These are phyloP conservation scores for Gentiana macrophylla DNA, from an alignment of 257 asterid species.

Conservation along the genomic window DNA sequence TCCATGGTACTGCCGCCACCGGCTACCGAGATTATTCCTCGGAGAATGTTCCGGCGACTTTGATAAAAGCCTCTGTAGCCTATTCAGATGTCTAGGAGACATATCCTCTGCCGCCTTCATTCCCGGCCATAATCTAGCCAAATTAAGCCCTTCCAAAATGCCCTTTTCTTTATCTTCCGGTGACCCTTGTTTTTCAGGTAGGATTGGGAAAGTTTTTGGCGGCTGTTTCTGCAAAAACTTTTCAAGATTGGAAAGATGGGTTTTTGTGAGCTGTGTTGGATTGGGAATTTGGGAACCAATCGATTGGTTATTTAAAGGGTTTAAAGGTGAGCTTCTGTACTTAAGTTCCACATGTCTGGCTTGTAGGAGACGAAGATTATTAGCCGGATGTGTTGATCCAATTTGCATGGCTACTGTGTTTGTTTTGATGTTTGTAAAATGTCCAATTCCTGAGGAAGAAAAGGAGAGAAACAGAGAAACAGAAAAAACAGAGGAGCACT, in stretches of 20 bases:
- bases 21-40: slow-evolving; percentile 48
- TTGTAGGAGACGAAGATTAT: slow-evolving; percentile 9
- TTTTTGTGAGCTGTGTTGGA: slow-evolving; percentile 33
- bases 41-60: slow-evolving; percentile 63
- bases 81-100: slow-evolving; percentile 71
- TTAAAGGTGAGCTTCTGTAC: slow-evolving; percentile 19
- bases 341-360: slow-evolving; percentile 8
- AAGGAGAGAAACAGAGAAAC: no score
- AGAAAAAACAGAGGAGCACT: no score
- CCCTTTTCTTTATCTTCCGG: slow-evolving; percentile 25
- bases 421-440: background rate
- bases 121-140: slow-evolving; percentile 62
- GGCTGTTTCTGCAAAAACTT: slow-evolving; percentile 35
- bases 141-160: slow-evolving; percentile 31
- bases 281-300: slow-evolving; percentile 10
- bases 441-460: no score
- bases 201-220: slow-evolving; percentile 23
- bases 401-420: slow-evolving; percentile 10
- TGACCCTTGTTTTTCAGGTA: slow-evolving; percentile 2
- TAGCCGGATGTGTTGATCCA: slow-evolving; percentile 15
- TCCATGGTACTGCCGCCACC: slow-evolving; percentile 90
- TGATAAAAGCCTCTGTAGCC: slow-evolving; percentile 57
- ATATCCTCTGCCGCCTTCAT: slow-evolving; percentile 81
- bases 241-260: slow-evolving; percentile 55
- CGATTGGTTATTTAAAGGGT: slow-evolving; percentile 23